phyloP scores from a whole-genome alignment of 192 early-diverging fungal genomes.

The Coemansia furcata region DNA sequence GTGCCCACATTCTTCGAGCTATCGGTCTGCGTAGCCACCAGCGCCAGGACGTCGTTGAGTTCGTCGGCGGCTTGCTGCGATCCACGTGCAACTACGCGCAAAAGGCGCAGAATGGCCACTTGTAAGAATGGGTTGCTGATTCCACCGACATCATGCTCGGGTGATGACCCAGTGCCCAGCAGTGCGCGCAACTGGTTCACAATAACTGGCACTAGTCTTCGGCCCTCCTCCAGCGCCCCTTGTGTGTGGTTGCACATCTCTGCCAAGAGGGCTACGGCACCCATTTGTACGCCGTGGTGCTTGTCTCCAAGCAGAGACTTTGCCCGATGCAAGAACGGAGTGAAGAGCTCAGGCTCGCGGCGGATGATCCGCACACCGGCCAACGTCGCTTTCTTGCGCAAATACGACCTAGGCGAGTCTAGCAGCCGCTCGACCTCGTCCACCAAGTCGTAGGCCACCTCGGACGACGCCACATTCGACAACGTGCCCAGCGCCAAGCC shows the following conservation, averaged over 20 bases:
- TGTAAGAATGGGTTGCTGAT: conserved; percentile 98
- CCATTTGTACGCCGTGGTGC: conserved; percentile 93
- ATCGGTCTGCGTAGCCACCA: conserved; percentile 96
- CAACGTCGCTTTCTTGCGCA: conserved; percentile 98
- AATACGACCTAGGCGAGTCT: conserved; percentile 86
- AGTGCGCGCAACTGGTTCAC: conserved; percentile 88
- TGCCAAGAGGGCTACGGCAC: conserved; percentile 82
- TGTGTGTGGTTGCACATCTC: conserved; percentile 82
- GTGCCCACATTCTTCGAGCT: conserved; percentile 95
- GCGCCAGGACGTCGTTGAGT: conserved; percentile 97
- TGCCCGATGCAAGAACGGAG: conserved; percentile 75
- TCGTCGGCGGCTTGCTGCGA: conserved; percentile 80
- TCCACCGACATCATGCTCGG: conserved; percentile 95
- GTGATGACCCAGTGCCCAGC: conserved; percentile 78
- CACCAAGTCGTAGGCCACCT: conserved; percentile 93
- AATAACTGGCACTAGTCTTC: conserved; percentile 79
- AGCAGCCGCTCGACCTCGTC: conserved; percentile 92
- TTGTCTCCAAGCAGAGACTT: conserved; percentile 82
- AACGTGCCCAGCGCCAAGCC: conserved; percentile 95
- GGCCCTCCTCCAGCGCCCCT: conserved; percentile 68
- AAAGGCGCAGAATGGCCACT: conserved; percentile 85
- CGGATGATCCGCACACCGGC: conserved; percentile 88
- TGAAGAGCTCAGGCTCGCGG: conserved; percentile 89
- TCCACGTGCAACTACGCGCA: conserved; percentile 82
- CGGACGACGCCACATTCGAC: conserved; percentile 94